Conservation (phyloP, 352 stramenopile genomes). For the Globisporangium cylindrosporum region DNA sequence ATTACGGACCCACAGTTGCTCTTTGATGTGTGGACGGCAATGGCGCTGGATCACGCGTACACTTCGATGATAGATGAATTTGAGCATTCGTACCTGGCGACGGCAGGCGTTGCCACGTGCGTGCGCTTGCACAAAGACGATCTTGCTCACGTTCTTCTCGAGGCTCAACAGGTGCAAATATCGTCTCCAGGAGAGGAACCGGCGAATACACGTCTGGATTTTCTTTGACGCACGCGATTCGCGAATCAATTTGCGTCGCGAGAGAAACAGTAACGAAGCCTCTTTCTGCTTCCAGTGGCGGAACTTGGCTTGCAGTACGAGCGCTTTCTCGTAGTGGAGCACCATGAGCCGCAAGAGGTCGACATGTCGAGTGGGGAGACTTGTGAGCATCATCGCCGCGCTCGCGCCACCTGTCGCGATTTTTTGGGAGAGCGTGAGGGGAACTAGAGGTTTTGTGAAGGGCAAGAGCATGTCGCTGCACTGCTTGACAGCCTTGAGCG, state of each 20-base stretch:
- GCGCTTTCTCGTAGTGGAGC: slow-evolving; percentile 32
- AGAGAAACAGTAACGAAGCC: slow-evolving; percentile 36
- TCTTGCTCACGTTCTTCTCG: slow-evolving; percentile 28
- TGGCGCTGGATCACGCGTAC: slow-evolving; percentile 43
- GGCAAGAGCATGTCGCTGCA: slow-evolving; percentile 36
- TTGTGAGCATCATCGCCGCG: slow-evolving; percentile 23
- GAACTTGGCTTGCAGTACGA: slow-evolving; percentile 39
- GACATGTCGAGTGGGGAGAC: slow-evolving; percentile 34
- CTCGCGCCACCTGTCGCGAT: slow-evolving; percentile 40
- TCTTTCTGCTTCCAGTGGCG: slow-evolving; percentile 45
- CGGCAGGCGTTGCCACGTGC: slow-evolving; percentile 40
- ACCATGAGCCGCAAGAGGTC: slow-evolving; percentile 32
- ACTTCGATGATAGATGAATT: slow-evolving; percentile 24
- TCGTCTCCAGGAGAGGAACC: slow-evolving; percentile 47
- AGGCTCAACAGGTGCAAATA: slow-evolving; percentile 43
- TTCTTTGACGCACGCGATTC: slow-evolving; percentile 40
- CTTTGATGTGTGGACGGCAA: slow-evolving; percentile 31
- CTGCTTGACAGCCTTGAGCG: slow-evolving; percentile 28
- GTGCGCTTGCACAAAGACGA: slow-evolving; percentile 48
- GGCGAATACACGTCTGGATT: slow-evolving; percentile 45
- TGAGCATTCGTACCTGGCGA: slow-evolving; percentile 23
- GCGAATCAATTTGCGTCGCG: slow-evolving; percentile 35
- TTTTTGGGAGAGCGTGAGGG: slow-evolving; percentile 35
- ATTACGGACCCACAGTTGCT: slow-evolving; percentile 26
- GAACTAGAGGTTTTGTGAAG: slow-evolving; percentile 31